A percentile compares a stretch with the other conserved stretches of the same genome.
Conservation (phyloP, 805 yeast species). For the Lachancea fermentati region DNA sequence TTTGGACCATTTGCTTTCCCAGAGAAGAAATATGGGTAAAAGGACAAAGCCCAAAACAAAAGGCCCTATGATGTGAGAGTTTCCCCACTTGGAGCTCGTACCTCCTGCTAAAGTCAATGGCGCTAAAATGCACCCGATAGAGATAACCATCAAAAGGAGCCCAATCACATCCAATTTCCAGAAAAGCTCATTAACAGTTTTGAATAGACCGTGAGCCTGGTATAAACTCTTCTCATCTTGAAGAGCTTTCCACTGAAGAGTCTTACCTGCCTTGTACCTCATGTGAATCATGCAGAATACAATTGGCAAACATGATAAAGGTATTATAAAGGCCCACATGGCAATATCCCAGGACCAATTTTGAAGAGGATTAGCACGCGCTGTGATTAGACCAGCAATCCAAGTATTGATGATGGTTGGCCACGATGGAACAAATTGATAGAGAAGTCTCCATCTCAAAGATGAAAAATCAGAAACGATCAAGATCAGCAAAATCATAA, state of each 20-base stretch:
- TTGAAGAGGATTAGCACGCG: conserved; percentile 29
- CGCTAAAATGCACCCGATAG: conserved; percentile 58
- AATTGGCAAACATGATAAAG: conserved; percentile 58
- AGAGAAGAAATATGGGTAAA: conserved; percentile 51
- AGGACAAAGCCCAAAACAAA: conserved; percentile 59
- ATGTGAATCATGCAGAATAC: conserved; percentile 49
- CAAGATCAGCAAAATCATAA: conserved; percentile 49
- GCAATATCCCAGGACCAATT: conserved; percentile 73
- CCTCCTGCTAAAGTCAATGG: conserved; percentile 79
- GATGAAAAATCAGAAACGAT: conserved; percentile 62
- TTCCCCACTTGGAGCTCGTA: conserved; percentile 45
- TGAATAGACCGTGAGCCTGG: conserved; percentile 34
- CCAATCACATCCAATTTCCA: conserved; percentile 68
- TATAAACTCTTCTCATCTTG: conserved; percentile 36
- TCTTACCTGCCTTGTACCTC: conserved; percentile 46
- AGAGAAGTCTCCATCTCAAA: conserved; percentile 64
- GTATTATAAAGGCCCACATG: conserved; percentile 76
- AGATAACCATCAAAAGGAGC: conserved; percentile 46
- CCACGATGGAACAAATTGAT: conserved; percentile 59
- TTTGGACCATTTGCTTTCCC: conserved; percentile 52
- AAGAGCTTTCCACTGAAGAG: conserved; percentile 45
- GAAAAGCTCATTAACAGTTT: conserved; percentile 38
- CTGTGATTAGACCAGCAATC: conserved; percentile 58
- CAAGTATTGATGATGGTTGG: conserved; percentile 77
- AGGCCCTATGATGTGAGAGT: conserved; percentile 61